A percentile compares a stretch with the other conserved stretches of the same genome.
Evolutionary conservation across 1,284 basidiomycete genomes (phyloP).

Genomic region (Moniliophthora roreri): DNA sequence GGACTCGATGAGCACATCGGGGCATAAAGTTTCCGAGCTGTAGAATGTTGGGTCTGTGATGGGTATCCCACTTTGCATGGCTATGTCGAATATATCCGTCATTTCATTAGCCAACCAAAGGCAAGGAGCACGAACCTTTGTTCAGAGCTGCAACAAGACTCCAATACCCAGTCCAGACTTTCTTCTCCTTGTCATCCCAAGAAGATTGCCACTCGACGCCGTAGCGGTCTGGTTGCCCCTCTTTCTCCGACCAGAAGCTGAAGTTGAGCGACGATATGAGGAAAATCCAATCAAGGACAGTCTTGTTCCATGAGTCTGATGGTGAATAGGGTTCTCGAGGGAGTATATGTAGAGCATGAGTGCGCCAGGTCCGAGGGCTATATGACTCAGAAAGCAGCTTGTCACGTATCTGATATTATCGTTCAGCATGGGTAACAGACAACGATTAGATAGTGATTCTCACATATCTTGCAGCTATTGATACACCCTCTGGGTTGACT

Average conservation of each 20-base stretch:
- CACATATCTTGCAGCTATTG: constrained; percentile 60
- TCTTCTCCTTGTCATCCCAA: constrained; percentile 51
- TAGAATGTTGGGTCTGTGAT: constrained; percentile 79
- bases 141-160: constrained; percentile 76
- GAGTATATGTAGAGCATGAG: constrained; percentile 71
- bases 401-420: constrained; percentile 50
- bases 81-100: constrained; percentile 24
- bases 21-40: constrained; percentile 60
- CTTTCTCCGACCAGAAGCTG: constrained; percentile 80
- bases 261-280: constrained; percentile 82
- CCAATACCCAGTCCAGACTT: constrained; percentile 78
- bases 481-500: constrained; percentile 57
- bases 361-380: constrained; percentile 75
- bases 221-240: constrained; percentile 56
- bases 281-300: constrained; percentile 79
- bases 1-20: constrained; percentile 61
- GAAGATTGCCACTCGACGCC: constrained; percentile 74
- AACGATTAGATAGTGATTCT: constrained; percentile 24
- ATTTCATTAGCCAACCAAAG: neutral
- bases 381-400: constrained; percentile 64
- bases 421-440: constrained; percentile 6
- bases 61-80: constrained; percentile 63
- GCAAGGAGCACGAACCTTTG: constrained; percentile 50
- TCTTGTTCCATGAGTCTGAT: constrained; percentile 49
- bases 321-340: constrained; percentile 62